Evolutionary conservation across 2,329 filamentous ascomycete genomes (phyloP).

Genomic region (Beauveria asiatica): DNA sequence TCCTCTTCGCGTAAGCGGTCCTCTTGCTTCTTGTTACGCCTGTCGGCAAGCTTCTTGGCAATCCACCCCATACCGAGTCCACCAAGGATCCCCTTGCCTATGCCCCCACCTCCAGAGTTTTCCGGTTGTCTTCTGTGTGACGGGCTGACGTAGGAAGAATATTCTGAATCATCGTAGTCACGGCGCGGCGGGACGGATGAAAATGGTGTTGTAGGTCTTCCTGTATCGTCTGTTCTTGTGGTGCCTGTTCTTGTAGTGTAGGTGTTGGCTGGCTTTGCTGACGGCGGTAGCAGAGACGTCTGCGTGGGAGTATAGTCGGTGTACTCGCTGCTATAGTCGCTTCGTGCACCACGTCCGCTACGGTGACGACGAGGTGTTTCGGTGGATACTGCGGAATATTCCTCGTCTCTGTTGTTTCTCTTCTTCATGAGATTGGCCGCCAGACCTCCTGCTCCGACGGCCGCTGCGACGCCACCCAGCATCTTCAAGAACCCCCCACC

Average conservation of each 20-base stretch:
- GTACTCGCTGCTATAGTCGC: conserved; percentile 44
- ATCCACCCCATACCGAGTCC: conserved; percentile 62
- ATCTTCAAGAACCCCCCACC: conserved; percentile 53
- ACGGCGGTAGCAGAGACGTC: conserved; percentile 39
- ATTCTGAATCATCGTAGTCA: conserved; percentile 46
- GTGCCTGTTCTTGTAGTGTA: conserved; percentile 40
- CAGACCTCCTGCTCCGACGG: conserved; percentile 54
- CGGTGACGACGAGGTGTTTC: conserved; percentile 48
- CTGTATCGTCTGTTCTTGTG: conserved; percentile 36
- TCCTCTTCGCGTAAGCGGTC: conserved; percentile 36
- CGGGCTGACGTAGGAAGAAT: conserved; percentile 53
- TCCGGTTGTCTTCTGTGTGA: conserved; percentile 45
- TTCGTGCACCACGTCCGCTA: conserved; percentile 32
- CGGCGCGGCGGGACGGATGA: conserved; percentile 33
- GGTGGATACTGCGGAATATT: conserved; percentile 54
- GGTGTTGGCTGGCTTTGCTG: conserved; percentile 36
- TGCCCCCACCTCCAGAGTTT: conserved; percentile 34
- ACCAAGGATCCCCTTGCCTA: conserved; percentile 50
- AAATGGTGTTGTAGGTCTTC: conserved; percentile 40
- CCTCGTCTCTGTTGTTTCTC: conserved; percentile 45
- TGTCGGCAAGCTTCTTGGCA: conserved; percentile 54
- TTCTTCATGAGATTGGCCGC: conserved; percentile 50
- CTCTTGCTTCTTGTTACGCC: conserved; percentile 39
- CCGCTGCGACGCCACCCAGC: conserved; percentile 51
- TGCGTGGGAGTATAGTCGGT: conserved; percentile 25